Evolutionary conservation across 345 rosid genomes (phyloP), one percentile per base, ranked within the genome.

Genomic region (Lepidium africanum): DNA sequence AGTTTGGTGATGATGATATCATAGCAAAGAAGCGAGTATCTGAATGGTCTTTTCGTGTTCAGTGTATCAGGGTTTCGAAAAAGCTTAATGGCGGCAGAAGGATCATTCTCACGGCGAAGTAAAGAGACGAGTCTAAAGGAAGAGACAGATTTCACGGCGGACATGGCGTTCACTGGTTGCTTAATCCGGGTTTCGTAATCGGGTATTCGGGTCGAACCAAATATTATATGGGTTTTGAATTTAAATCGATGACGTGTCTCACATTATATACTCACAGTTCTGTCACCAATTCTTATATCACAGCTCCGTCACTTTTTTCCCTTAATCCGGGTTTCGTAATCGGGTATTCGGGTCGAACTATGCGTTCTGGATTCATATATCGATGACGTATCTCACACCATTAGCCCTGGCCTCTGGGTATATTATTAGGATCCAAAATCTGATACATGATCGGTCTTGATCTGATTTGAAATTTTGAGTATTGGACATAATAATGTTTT

Each of bases 1-100:
- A 92, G 97, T 78, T 85, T 92, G 47, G 84, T 76, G 76, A 90
- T 83, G 73, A 85, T 83, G 80, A 92, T 70, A 67, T 92, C 98
- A 60, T 90, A 90, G 72, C 85, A 82, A 47, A 70, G 87, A 57
- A 81, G 84, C 25, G 87, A 85, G 79, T 81, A 77, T 50, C 79
- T 82, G 46, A 88, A 81, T 25, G 83, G 73, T 37, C 38, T 41
- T 14, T 54, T 56, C 5, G 75, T 50, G 58, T 23, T 55, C 2
- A 61, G 40, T 35, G 80, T 78, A 47, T 80, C 69, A 14, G 90
- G 88, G 70, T 83, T 79, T 27, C 42, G 78, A 72, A 85, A 86
- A 72, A 85, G 87, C 14, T 71, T 72, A 51, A 83, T 80, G 23
- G 97, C 97, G 57, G 76, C 76, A 60, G 75, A 59, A 0, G 92